phyloP scores from a whole-genome alignment of 192 early-diverging fungal genomes.

The Irineochytrium annulatum region DNA sequence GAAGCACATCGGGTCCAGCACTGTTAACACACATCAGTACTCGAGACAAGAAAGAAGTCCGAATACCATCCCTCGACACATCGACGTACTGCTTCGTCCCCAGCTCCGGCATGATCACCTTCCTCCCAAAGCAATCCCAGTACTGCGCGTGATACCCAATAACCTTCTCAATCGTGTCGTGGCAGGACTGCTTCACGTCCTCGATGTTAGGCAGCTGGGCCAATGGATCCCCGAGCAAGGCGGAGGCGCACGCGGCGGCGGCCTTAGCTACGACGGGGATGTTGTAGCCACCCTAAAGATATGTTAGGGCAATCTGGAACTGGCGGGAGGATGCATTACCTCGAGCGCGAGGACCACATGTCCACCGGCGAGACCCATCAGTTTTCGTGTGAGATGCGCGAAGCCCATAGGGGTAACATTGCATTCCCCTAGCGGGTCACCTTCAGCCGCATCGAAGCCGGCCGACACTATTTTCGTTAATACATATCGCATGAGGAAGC shows the following conservation, averaged over 20 bases:
- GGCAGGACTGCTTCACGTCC: constrained; percentile 1
- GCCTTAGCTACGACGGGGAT: constrained; percentile 69
- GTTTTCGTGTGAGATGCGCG: constrained; percentile 81
- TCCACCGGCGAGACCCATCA: constrained; percentile 65
- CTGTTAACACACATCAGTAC: no score
- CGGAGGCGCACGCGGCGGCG: constrained; percentile 68
- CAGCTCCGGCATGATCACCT: no score
- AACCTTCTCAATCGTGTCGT: constrained; percentile 20
- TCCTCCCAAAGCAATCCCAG: constrained; percentile 24
- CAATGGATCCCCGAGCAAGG: constrained; percentile 58
- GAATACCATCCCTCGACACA: not conserved
- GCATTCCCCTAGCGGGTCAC: constrained; percentile 81
- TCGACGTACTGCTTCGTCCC: not conserved
- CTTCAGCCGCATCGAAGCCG: constrained; percentile 85
- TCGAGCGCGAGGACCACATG: constrained; percentile 78
- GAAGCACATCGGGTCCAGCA: no score
- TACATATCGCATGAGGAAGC: not conserved
- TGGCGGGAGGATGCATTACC: constrained; percentile 24
- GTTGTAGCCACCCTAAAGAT: constrained; percentile 77
- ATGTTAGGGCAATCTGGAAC: not conserved
- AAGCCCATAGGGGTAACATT: constrained; percentile 75
- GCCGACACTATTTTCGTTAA: constrained; percentile 60
- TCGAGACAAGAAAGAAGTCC: not conserved
- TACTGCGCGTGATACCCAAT: constrained; percentile 6
- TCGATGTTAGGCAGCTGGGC: not conserved